Evolutionary conservation across 1,284 basidiomycete species (phyloP).

Genomic region (Ustilago sp.): DNA sequence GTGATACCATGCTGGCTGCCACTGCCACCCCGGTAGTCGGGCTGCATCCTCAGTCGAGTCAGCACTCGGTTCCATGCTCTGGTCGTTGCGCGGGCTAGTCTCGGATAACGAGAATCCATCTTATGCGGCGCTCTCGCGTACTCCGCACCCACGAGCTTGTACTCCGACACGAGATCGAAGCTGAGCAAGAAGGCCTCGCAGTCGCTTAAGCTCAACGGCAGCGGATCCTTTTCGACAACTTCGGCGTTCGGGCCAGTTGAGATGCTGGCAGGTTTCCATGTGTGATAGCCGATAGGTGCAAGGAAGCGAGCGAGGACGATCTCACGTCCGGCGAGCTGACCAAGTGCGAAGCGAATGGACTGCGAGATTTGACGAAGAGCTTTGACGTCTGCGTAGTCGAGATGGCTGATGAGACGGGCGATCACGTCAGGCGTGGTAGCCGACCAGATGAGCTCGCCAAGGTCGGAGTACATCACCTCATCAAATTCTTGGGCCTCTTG

Average conservation of each 20-base stretch:
- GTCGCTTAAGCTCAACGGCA: conserved; percentile 60
- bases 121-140: conserved; percentile 53
- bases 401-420: conserved; percentile 45
- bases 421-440: conserved; percentile 58
- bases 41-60: conserved; percentile 67
- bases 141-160: conserved; percentile 51
- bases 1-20: conserved; percentile 7
- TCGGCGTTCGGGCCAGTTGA: conserved; percentile 2
- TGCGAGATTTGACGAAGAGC: conserved; percentile 58
- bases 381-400: conserved; percentile 65
- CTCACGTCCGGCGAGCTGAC: conserved; percentile 49
- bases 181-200: conserved; percentile 65
- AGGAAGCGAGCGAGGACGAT: conserved; percentile 62
- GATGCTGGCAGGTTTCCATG: conserved; percentile 42
- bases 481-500: conserved; percentile 16
- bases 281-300: conserved; percentile 56
- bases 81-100: conserved; percentile 67
- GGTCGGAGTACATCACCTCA: conserved; percentile 53
- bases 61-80: conserved; percentile 70
- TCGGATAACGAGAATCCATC: conserved; percentile 64
- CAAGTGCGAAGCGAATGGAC: conserved; percentile 52
- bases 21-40: conserved; percentile 15
- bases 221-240: conserved; percentile 50
- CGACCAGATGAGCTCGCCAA: conserved; percentile 60
- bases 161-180: conserved; percentile 58